Percentiles rank a stretch among this genome's conserved stretches.
Conservation (phyloP, 768 basidiomycete genomes). For the Collybia sp. region DNA sequence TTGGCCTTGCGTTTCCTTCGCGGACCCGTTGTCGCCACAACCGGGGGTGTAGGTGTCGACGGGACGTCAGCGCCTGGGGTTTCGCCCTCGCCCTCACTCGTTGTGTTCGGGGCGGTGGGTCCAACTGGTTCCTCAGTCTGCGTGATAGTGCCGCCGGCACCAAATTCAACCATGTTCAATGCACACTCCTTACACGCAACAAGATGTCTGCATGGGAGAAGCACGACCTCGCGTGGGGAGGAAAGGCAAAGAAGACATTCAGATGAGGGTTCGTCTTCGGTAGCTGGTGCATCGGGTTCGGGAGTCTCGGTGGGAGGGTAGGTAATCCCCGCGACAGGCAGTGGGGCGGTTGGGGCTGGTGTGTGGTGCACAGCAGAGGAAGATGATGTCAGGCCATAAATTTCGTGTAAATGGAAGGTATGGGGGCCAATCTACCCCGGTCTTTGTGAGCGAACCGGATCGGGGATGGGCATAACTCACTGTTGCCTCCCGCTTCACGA, state of each 20-base stretch:
- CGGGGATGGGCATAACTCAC: constrained; percentile 28
- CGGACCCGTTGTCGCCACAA: constrained; percentile 29
- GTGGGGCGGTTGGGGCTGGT: constrained; percentile 26
- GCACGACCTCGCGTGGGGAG: constrained; percentile 84
- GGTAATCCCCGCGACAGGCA: constrained; percentile 28
- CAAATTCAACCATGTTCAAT: constrained; percentile 96
- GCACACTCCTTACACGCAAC: constrained; percentile 96
- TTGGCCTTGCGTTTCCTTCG: constrained; percentile 90
- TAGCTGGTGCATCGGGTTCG: constrained; percentile 16
- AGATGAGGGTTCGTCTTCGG: constrained; percentile 70
- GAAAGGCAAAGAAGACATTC: constrained; percentile 92
- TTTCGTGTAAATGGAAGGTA: constrained; percentile 94
- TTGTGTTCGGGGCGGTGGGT: constrained; percentile 14
- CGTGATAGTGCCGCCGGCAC: constrained; percentile 85
- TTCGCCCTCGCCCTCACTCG: constrained; percentile 16
- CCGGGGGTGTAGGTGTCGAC: constrained; percentile 22
- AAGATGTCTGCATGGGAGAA: constrained; percentile 89
- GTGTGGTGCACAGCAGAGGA: constrained; percentile 26
- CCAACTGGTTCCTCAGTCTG: constrained; percentile 42
- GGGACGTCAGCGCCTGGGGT: constrained; percentile 19
- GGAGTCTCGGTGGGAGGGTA: constrained; percentile 21
- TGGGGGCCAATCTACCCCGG: constrained; percentile 75
- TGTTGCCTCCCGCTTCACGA: constrained; percentile 88
- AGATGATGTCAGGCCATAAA: constrained; percentile 80
- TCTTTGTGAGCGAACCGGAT: constrained; percentile 1